Evolutionary conservation across 2,329 filamentous ascomycete species (phyloP), one percentile per base, ranked within the genome.

Genomic region (Parastagonospora nodorum): DNA sequence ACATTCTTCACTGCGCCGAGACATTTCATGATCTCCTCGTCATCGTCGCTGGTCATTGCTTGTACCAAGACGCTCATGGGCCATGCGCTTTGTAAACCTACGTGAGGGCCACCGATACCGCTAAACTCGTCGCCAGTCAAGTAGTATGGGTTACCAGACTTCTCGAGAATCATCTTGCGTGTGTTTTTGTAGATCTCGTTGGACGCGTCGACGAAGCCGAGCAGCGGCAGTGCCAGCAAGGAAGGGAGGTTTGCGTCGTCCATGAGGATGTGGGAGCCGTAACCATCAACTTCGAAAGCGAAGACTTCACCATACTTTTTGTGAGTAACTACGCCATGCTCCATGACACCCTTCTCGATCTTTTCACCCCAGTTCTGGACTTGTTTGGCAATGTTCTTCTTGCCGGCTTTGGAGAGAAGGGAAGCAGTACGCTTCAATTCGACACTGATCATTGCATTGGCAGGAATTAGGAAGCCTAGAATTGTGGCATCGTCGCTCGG

Each of bases 401-500:
- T 83, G 1, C 82, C 83, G 1, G 80, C 84, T 5, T 79, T 78
- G 45, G 78, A 76, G n/a, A 97, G 82, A 15, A 95, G 80, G 5
- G 80, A 78, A 0, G 90, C 86, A 0, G 89, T 86, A 36, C 89
- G 86, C 57, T 86, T 84, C 24, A 99, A 80, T 74, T 99, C 92
- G 0, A 93, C 89, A 2, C 91, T 87, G 82, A 99, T 96, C 87
- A 96, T 93, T 19, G 94, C 94, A 69, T 99, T 99, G 32, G 90
- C 88, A 0, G 94, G 94, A 60, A 99, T 96, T 71, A 96, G 90
- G 78, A 91, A 99, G 38, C 92, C 92, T 2, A 99, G 80, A 32
- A 94, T 97, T 0, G 92, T 95, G 2, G 94, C 91, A 72, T 99
- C 94, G 65, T 99, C 94, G 57, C 90, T 96, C 4, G 94, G 94